Evolutionary conservation across 192 early-diverging fungal genomes (phyloP), one percentile per base, ranked within the genome.

Genomic region (Coemansia sp.): DNA sequence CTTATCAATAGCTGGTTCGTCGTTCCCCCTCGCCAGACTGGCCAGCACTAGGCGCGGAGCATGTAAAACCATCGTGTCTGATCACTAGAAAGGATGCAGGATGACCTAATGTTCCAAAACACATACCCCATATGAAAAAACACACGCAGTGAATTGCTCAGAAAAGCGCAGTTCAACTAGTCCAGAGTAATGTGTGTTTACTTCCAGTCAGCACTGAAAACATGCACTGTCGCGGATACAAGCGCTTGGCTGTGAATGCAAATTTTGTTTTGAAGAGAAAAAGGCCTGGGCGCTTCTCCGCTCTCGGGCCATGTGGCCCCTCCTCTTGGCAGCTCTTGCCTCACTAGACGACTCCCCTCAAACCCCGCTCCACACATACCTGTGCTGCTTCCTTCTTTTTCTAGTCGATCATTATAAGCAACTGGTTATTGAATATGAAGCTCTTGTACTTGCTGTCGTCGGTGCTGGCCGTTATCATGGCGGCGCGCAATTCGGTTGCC

Each of bases 21-120:
- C 71, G 71, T 75, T 75, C 71, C 71, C 65, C 65, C 65, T 40
- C 58, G 72, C 72, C 23, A 76, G 72, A 76, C 62, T 59, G 60
- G 72, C 72, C 72, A 57, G 62, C 14, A 35, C 18, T 38, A 6
- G 72, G 72, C 72, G 53, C 48, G 72, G 72, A 47, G 37, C 46
- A 53, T 39, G 60, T 76, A 76, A 76, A 76, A 76, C 72, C 72
- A 65, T 76, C 58, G 61, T 58, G 66, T 49, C 58, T 65, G 72
- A 76, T 65, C 66, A 22, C 39, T 62, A 36, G 65, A 66, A 15
- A 61, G 53, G 72, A 76, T 55, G 50, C 50, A 55, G 53, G 66
- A 76, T 76, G 72, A 76, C 72, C 72, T 46, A 60, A 53, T 35
- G 35, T 33, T 60, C 58, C 58, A 41, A 60, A 60, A 45, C 18